A percentile compares a stretch with the other conserved stretches of the same genome.
Conservation (phyloP, 768 basidiomycete genomes). For the Imleria badia region DNA sequence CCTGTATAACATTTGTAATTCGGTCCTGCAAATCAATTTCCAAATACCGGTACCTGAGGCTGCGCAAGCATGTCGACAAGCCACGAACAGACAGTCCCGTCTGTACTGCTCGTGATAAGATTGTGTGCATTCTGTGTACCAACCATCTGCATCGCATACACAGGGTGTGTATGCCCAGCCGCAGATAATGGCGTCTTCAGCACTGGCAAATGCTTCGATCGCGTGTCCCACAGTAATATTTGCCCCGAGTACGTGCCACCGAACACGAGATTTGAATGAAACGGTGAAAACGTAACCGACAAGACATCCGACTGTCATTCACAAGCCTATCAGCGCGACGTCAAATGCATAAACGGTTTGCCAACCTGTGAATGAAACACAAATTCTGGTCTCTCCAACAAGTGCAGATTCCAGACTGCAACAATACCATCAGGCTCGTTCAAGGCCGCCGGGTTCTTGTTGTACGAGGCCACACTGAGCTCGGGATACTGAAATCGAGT, state of each 20-base stretch:
- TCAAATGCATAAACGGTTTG: constrained; percentile 4
- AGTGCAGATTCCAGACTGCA: constrained; percentile 95
- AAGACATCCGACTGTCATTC: constrained; percentile 86
- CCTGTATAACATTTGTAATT: constrained; percentile 45
- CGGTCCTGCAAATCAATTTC: background rate
- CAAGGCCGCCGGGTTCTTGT: constrained; percentile 90
- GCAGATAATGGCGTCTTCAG: constrained; percentile 96
- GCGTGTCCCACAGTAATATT: constrained; percentile 96
- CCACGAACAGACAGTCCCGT: constrained; percentile 98
- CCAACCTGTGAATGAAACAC: constrained; percentile 96
- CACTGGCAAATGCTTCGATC: constrained; percentile 93
- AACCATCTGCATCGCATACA: constrained; percentile 98
- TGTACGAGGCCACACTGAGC: constrained; percentile 93
- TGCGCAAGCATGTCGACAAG: constrained; percentile 98
- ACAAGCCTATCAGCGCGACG: constrained; percentile 4
- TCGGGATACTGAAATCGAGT: constrained; percentile 76
- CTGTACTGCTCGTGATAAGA: constrained; percentile 93
- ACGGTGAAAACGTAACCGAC: constrained; percentile 95
- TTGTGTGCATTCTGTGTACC: constrained; percentile 99
- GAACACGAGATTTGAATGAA: constrained; percentile 95
- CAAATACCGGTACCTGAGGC: constrained; percentile 66
- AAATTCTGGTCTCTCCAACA: constrained; percentile 94
- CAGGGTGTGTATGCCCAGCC: constrained; percentile 96
- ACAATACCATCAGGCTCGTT: constrained; percentile 98
- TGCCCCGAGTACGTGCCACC: constrained; percentile 99